Conservation (phyloP, 2,329 filamentous ascomycete genomes). For the Fusarium sp. region DNA sequence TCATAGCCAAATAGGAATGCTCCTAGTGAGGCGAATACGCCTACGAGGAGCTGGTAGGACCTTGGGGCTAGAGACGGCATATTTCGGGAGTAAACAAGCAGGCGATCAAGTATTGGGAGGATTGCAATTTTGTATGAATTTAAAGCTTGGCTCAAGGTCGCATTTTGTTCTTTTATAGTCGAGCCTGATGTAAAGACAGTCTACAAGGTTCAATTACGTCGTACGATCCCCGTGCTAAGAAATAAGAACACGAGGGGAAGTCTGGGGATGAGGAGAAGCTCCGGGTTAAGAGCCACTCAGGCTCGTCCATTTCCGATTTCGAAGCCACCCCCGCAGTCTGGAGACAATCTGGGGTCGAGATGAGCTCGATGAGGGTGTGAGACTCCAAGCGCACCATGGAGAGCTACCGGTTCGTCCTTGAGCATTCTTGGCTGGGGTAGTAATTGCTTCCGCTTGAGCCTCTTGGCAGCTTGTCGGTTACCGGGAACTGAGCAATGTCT, state of each 20-base stretch:
- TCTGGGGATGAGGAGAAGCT: background rate
- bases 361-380: background rate
- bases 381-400: background rate
- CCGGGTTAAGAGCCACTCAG: background rate
- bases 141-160: background rate
- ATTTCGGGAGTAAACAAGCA: background rate
- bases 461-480: background rate
- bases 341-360: background rate
- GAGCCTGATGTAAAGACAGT: background rate
- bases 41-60: conserved; percentile 63
- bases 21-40: conserved; percentile 67
- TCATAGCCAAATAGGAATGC: conserved; percentile 68
- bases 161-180: background rate
- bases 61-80: conserved; percentile 45
- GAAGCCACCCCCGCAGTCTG: background rate
- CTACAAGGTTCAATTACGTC: background rate
- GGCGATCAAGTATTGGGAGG: background rate
- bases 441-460: background rate
- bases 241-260: background rate
- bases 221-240: background rate
- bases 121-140: background rate
- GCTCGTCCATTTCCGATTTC: background rate
- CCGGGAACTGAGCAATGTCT: background rate
- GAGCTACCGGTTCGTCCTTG: background rate
- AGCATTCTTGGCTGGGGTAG: background rate